Base-by-base conservation (phyloP, 257 asterid species). In the Avicennia marina region DNA sequence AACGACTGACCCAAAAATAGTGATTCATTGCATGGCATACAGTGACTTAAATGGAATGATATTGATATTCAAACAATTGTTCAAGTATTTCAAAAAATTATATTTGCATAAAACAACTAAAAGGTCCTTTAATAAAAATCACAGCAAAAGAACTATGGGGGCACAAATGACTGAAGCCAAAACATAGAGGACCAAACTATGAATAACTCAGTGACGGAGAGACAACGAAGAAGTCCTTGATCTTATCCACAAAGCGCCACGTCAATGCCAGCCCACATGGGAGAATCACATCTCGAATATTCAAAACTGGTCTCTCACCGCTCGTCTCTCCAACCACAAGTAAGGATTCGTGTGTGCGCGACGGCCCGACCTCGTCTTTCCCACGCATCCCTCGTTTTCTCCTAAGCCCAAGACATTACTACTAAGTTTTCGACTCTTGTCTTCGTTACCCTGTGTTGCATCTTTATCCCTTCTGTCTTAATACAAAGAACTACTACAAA, bases 351-450 rank as follows among this genome's bases (percentile, higher is more conserved):
- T 58, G 11, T 26, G 61, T 65, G 66, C 69, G 87, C 79, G 87
- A 80, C 87, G 84, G 53, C 81, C 60, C 81, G 87, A 75, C 77
- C 69, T 63, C 74, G 81, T 49, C 73, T 64, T 19, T 12, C 32
- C 61, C 62, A 50, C n/a, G n/a, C n/a, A n/a, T n/a, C n/a, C 49
- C 43, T 50, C 34, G 11, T 53, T 34, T 31, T 19, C 12, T 42
- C 57, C 58, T 45, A 19, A 42, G 18, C 54, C 41, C 22, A 42
- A 47, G 11, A 11, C 4, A 12, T 7, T 16, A 43, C 49, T 7
- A 49, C 32, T 19, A 7, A 44, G 34, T 12, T 6, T 16, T 38
- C 29, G 1, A 2, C 32, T 32, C 11, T 18, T 19, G 21, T 50
- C 4, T 50, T 17, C 19, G 0, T 20, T 31, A n/a, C n/a, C n/a